Percentiles rank a stretch among this genome's conserved stretches.
phyloP scores from a whole-genome alignment of 495 filamentous ascomycete species.

The Mycothermus thermophilus region DNA sequence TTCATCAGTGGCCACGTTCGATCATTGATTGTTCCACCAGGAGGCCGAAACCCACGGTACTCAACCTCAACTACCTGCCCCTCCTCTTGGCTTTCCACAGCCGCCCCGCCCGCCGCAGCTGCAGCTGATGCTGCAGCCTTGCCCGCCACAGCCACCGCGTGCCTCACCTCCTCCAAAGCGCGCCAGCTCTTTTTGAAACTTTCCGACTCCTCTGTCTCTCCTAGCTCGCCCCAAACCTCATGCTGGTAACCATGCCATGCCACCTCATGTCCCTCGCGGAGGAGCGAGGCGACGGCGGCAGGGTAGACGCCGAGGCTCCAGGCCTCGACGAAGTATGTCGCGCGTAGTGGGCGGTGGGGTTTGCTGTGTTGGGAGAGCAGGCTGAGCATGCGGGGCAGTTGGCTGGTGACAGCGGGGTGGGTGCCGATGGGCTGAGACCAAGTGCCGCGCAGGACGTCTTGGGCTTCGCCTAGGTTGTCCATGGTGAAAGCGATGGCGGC shows the following conservation, averaged over 20 bases:
- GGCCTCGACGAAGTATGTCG: slow-evolving; percentile 24
- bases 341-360: too few species aligned
- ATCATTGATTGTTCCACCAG: slow-evolving; percentile 16
- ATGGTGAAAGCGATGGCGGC: slow-evolving; percentile 25
- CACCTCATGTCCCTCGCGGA: slow-evolving; percentile 15
- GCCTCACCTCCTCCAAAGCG: slow-evolving; percentile 1
- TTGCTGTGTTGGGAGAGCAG: slow-evolving; percentile 13
- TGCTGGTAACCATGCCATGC: slow-evolving; percentile 27
- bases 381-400: slow-evolving; percentile 21
- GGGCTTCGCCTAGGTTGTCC: slow-evolving; percentile 29
- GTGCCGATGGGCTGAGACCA: slow-evolving; percentile 19
- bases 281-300: slow-evolving; percentile 6
- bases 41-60: slow-evolving; percentile 23
- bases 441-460: slow-evolving; percentile 15
- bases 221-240: slow-evolving; percentile 15
- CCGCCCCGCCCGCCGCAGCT: too few species aligned
- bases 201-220: slow-evolving; percentile 4
- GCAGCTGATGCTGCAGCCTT: too few species aligned
- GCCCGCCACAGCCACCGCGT: too few species aligned
- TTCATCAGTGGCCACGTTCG: slow-evolving; percentile 14
- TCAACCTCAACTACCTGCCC: too few species aligned
- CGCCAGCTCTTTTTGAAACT: slow-evolving; percentile 16
- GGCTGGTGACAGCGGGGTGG: slow-evolving; percentile 15
- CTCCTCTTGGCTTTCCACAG: too few species aligned
- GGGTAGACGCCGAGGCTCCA: slow-evolving; percentile 23